These are phyloP conservation scores for Lobosporangium transversale DNA, from an alignment of 192 early-diverging fungal species.

Conservation along the genomic window DNA sequence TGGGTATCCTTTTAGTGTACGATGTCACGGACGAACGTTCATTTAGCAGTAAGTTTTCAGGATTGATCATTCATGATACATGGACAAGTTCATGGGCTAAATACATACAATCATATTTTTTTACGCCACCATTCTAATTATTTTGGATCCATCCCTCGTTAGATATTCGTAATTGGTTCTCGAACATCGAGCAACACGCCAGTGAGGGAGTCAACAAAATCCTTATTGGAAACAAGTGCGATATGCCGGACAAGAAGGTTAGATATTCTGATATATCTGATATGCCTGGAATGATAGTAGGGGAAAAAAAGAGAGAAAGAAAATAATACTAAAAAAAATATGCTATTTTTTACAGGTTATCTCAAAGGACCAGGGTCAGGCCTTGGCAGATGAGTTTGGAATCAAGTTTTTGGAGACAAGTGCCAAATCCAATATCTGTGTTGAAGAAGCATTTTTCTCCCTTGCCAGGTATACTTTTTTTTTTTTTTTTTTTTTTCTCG, in stretches of 20 bases:
- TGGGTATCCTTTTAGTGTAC: constrained; percentile 98
- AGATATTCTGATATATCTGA: background rate
- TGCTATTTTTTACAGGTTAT: constrained; percentile 73
- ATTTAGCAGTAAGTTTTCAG: constrained; percentile 92
- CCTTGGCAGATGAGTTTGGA: constrained; percentile 92
- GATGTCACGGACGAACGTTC: constrained; percentile 99
- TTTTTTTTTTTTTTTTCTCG: too few species aligned
- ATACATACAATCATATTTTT: too few species aligned
- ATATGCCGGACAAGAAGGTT: constrained; percentile 95
- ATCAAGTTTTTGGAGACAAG: constrained; percentile 98
- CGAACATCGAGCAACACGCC: constrained; percentile 99
- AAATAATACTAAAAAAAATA: too few species aligned
- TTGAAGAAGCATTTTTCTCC: constrained; percentile 97
- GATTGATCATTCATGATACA: too few species aligned
- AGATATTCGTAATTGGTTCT: constrained; percentile 99
- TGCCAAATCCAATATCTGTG: constrained; percentile 97
- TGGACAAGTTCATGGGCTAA: too few species aligned
- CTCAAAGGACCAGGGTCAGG: constrained; percentile 94
- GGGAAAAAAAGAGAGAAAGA: too few species aligned
- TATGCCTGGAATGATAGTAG: too few species aligned
- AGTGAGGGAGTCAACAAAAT: constrained; percentile 99
- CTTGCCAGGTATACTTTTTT: constrained; percentile 80
- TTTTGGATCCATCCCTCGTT: too few species aligned
- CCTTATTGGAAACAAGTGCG: constrained; percentile 99
- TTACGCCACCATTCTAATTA: too few species aligned